These are phyloP conservation scores for Fusarium sp. DNA, from an alignment of 2,329 filamentous ascomycete genomes.

Conservation along the genomic window DNA sequence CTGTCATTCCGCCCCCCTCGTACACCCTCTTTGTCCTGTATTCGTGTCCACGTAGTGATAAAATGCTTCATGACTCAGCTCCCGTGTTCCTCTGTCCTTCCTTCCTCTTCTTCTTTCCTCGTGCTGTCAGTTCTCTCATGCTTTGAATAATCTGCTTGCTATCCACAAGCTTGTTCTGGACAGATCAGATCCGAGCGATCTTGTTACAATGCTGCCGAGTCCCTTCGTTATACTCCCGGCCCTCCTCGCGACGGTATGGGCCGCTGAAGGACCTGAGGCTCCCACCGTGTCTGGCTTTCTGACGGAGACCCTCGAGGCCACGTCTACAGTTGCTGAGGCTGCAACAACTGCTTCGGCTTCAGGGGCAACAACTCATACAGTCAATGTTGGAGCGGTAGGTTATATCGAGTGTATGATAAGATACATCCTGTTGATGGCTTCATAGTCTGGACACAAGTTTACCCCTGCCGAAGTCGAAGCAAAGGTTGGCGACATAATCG, in stretches of 20 bases:
- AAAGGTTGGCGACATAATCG: conserved; percentile 61
- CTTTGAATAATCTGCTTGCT: conserved; percentile 16
- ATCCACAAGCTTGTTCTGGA: conserved; percentile 14
- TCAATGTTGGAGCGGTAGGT: conserved; percentile 44
- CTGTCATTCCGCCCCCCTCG: conserved; percentile 23
- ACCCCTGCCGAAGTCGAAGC: conserved; percentile 47
- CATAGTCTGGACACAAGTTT: conserved; percentile 48
- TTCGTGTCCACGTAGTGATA: conserved; percentile 11
- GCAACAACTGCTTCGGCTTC: conserved; percentile 30
- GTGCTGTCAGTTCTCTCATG: conserved; percentile 5
- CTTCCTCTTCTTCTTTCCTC: conserved; percentile 13
- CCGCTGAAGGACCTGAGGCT: conserved; percentile 16
- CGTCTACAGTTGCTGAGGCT: conserved; percentile 28
- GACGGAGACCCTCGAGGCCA: conserved; percentile 16
- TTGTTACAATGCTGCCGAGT: conserved; percentile 35
- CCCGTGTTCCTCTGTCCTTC: conserved; percentile 6
- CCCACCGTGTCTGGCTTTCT: background rate
- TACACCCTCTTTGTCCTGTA: conserved; percentile 35
- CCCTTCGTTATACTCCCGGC: conserved; percentile 28
- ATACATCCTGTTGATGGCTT: conserved; percentile 4
- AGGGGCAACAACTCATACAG: conserved; percentile 39
- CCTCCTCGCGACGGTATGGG: conserved; percentile 30
- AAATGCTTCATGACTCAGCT: conserved; percentile 38
- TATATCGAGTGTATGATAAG: background rate
- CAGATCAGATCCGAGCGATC: conserved; percentile 9